These are phyloP conservation scores for Phylloporus sp. DNA, from an alignment of 768 basidiomycete species.

Conservation along the genomic window DNA sequence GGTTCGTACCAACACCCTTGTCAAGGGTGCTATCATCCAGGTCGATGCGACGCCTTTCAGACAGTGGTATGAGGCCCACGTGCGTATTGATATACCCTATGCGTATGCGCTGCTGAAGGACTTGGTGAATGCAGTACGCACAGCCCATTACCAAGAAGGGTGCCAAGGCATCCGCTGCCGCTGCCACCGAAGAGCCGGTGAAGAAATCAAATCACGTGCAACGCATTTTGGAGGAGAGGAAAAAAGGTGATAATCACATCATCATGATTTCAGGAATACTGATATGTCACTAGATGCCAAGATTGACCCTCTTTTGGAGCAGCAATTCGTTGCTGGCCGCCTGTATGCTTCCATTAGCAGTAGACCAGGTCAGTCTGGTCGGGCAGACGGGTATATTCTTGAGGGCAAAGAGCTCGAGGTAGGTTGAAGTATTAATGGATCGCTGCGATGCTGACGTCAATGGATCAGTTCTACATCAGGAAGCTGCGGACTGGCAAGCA, in stretches of 20 bases:
- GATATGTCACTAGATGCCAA: conserved; percentile 63
- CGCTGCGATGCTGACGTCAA: conserved; percentile 21
- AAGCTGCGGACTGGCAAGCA: conserved; percentile 92
- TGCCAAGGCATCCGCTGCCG: conserved; percentile 47
- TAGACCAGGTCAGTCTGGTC: conserved; percentile 95
- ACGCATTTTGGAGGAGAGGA: conserved; percentile 82
- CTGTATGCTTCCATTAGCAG: conserved; percentile 91
- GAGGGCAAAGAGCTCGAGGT: conserved; percentile 99
- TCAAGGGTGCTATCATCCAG: conserved; percentile 95
- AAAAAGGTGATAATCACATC: conserved; percentile 62
- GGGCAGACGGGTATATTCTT: conserved; percentile 94
- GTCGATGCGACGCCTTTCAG: conserved; percentile 98
- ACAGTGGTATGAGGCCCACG: conserved; percentile 99
- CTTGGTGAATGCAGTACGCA: conserved; percentile 63
- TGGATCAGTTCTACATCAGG: conserved; percentile 82
- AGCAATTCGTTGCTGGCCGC: conserved; percentile 91
- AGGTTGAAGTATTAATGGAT: conserved; percentile 12
- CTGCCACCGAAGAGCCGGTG: conserved; percentile 49
- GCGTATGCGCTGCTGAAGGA: conserved; percentile 2
- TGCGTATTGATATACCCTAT: conserved; percentile 40
- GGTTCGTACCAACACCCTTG: conserved; percentile 98
- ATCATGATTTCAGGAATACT: conserved; percentile 9
- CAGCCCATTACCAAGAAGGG: conserved; percentile 92
- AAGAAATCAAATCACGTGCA: conserved; percentile 91
- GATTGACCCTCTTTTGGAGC: conserved; percentile 84